Conservation (phyloP, 2,329 filamentous ascomycete genomes). For the Microdochium bolleyi region DNA sequence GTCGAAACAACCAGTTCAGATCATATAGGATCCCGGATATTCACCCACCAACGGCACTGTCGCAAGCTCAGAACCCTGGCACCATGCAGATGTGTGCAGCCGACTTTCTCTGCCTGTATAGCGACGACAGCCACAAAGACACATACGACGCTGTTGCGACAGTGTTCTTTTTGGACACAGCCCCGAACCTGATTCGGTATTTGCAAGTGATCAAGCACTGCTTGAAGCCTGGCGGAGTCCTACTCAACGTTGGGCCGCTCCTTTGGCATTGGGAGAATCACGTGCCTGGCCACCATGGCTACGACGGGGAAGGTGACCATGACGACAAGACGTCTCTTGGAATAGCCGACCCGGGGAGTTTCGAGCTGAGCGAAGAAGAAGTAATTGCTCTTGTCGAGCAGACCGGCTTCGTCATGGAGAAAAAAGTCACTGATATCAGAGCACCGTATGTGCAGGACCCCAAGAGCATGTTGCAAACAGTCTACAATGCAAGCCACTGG, state of each 20-base stretch:
- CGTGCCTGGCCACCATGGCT: slow-evolving; percentile 48
- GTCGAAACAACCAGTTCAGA: slow-evolving; percentile 65
- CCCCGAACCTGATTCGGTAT: slow-evolving; percentile 86
- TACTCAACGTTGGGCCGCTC: slow-evolving; percentile 85
- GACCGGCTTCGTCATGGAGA: slow-evolving; percentile 70
- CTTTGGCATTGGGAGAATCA: slow-evolving; percentile 93
- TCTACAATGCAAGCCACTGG: slow-evolving; percentile 79
- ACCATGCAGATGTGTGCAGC: slow-evolving; percentile 89
- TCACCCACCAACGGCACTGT: slow-evolving; percentile 54
- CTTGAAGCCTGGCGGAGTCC: slow-evolving; percentile 67
- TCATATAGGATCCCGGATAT: slow-evolving; percentile 73
- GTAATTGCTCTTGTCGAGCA: slow-evolving; percentile 66
- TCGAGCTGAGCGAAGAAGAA: slow-evolving; percentile 87
- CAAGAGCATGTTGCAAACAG: slow-evolving; percentile 77
- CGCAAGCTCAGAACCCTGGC: slow-evolving; percentile 31
- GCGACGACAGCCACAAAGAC: slow-evolving; percentile 48
- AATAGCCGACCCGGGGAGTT: slow-evolving; percentile 81
- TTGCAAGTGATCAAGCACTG: slow-evolving; percentile 76
- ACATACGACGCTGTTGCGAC: slow-evolving; percentile 76
- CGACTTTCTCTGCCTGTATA: slow-evolving; percentile 87
- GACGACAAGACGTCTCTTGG: slow-evolving; percentile 47
- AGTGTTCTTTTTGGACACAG: slow-evolving; percentile 96
- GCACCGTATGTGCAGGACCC: slow-evolving; percentile 84
- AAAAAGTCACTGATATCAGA: slow-evolving; percentile 47
- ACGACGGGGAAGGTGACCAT: slow-evolving; percentile 41